A percentile compares a stretch with the other conserved stretches of the same genome.
Conservation (phyloP, 129 eudicot species). For the Flaveria ramosissima region DNA sequence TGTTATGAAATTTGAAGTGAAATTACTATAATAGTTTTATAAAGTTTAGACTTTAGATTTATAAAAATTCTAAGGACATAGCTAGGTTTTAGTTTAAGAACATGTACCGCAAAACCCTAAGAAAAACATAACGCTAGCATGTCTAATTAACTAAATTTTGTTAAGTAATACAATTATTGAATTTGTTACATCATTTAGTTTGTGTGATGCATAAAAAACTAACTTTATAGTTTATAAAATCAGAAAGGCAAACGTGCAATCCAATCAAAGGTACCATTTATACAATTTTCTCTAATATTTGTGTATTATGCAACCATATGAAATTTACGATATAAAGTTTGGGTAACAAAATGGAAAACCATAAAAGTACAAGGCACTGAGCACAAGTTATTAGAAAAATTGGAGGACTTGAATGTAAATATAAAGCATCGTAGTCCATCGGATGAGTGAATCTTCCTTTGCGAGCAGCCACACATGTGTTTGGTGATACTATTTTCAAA, state of each 20-base stretch:
- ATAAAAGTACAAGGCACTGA: neutral
- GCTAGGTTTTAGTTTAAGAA: too few relatives aligned
- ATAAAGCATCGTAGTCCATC: neutral
- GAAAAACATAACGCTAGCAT: neutral
- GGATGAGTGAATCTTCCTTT: neutral
- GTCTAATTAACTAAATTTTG: too few relatives aligned
- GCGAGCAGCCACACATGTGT: slow-evolving; percentile 21
- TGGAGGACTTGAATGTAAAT: slow-evolving; percentile 17
- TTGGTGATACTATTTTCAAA: neutral
- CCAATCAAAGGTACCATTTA: too few relatives aligned
- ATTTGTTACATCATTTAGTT: neutral
- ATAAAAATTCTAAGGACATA: too few relatives aligned
- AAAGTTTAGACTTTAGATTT: too few relatives aligned
- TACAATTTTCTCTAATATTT: too few relatives aligned
- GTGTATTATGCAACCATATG: neutral
- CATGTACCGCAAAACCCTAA: too few relatives aligned
- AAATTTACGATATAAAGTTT: neutral
- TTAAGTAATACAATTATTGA: neutral
- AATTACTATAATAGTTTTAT: too few relatives aligned
- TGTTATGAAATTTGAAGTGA: too few relatives aligned
- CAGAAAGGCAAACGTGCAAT: too few relatives aligned
- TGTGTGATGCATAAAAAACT: too few relatives aligned
- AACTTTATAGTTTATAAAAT: too few relatives aligned
- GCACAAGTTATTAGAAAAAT: neutral
- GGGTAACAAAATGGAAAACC: neutral